Evolutionary conservation across 2,329 filamentous ascomycete genomes (phyloP).

Genomic region (Fusarium floridanum): DNA sequence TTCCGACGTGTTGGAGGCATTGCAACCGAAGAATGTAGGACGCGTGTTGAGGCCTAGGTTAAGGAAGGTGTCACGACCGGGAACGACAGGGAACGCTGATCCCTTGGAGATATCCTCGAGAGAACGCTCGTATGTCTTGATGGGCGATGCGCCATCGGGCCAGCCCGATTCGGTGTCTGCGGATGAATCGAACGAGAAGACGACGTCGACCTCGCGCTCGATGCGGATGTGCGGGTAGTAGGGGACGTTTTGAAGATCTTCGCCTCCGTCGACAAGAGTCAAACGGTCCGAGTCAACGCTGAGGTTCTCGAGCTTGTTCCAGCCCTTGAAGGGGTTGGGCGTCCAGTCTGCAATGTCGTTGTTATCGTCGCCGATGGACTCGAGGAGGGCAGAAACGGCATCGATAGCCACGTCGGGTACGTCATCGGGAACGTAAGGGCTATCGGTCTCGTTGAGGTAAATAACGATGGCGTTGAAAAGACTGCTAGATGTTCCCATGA

Average conservation of each 20-base stretch:
- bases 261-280: conserved; percentile 84
- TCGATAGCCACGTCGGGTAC: conserved; percentile 58
- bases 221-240: conserved; percentile 72
- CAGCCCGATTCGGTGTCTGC: conserved; percentile 70
- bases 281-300: conserved; percentile 64
- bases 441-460: conserved; percentile 69
- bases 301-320: conserved; percentile 60
- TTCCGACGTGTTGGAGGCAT: conserved; percentile 66
- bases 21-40: conserved; percentile 75
- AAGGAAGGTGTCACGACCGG: conserved; percentile 67
- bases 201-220: conserved; percentile 68
- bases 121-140: conserved; percentile 69
- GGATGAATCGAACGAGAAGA: conserved; percentile 74
- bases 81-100: conserved; percentile 70
- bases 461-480: conserved; percentile 81
- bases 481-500: conserved; percentile 86
- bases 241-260: conserved; percentile 84
- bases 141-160: conserved; percentile 72
- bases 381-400: conserved; percentile 64
- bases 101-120: conserved; percentile 62
- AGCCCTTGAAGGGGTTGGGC: conserved; percentile 71
- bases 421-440: conserved; percentile 64
- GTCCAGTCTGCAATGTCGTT: conserved; percentile 82
- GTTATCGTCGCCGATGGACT: conserved; percentile 67
- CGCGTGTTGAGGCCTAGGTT: conserved; percentile 69